Percentiles rank a stretch among this genome's conserved stretches.
These are phyloP conservation scores for Porphyrellus cyaneotinctus DNA, from an alignment of 768 basidiomycete species.

Conservation along the genomic window DNA sequence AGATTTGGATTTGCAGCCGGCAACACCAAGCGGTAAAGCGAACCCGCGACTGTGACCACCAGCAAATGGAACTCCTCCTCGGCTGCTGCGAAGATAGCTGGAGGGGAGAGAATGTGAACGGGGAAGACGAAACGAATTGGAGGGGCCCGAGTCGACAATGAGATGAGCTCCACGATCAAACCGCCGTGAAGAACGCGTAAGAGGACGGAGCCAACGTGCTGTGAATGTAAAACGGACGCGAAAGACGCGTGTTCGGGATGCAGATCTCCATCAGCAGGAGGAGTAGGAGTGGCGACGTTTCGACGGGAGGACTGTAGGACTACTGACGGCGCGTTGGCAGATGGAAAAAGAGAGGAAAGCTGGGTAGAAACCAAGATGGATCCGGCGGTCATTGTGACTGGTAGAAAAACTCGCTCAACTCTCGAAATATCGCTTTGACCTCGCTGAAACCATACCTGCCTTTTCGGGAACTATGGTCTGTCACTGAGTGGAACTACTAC, in stretches of 20 bases:
- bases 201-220: constrained; percentile 60
- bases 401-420: neutral
- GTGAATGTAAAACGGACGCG: constrained; percentile 54
- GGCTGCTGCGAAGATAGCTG: constrained; percentile 54
- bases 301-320: constrained; percentile 58
- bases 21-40: constrained; percentile 68
- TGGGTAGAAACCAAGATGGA: constrained; percentile 52
- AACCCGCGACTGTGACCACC: constrained; percentile 61
- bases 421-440: neutral
- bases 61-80: constrained; percentile 61
- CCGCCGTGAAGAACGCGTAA: constrained; percentile 72
- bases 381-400: constrained; percentile 22
- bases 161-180: constrained; percentile 69
- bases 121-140: constrained; percentile 80
- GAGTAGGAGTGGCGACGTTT: constrained; percentile 45
- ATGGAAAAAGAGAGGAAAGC: constrained; percentile 59
- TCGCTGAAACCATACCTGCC: constrained; percentile 17
- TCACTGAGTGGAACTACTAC: neutral
- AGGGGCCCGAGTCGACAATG: constrained; percentile 59
- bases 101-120: constrained; percentile 57
- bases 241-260: constrained; percentile 72
- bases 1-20: constrained; percentile 50
- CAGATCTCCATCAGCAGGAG: constrained; percentile 37
- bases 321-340: constrained; percentile 46
- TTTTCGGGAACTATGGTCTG: constrained; percentile 15